Base-by-base conservation (phyloP, 2,329 filamentous ascomycete genomes). In the Diaporthe longicolla region DNA sequence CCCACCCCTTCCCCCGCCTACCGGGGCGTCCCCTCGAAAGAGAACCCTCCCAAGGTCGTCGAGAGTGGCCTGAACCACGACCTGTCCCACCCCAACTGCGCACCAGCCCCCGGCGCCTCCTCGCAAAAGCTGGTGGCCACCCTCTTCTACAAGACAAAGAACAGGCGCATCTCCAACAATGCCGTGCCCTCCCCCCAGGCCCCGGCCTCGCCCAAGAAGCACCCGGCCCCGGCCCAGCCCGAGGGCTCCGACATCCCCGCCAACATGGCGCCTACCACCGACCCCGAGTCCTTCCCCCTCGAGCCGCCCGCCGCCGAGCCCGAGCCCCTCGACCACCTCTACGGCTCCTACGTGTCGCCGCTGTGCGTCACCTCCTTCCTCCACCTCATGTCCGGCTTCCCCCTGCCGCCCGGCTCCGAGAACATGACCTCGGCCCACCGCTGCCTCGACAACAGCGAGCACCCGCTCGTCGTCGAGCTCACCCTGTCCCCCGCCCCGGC, bases 321-420 rank as follows among this genome's bases (percentile, higher is more conserved):
- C 78, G 86, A 92, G 82, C 85, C 90, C 72, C 87, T 92, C 70
- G 90, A 93, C 79, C 89, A 91, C 75, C 86, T 92, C 24, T 93
- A 93, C 78, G 91, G 91, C 76, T 91, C 89, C 26, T 91, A 91
- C 78, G 88, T 92, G 79, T 92, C 90, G 24, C 89, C 90, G 8
- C 85, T 92, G 75, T 92, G 91, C 82, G 87, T 92, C 76, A 90
- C 90, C 13, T 90, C 90, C 19, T 93, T 93, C 80, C 85, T 93
- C 29, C 90, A 92, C 79, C 87, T 93, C 75, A 91, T 92, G 87
- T 89, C 89, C 26, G 87, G 86, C 26, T 91, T 92, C 74, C 90
- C 90, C 17, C 84, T 89, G 26, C 87, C 87, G 0, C 81, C 83
- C 15, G 88, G 85, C 54, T 85, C 85, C n/a, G 82, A 84, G 54